Evolutionary conservation across 129 eudicot genomes (phyloP), one percentile per base, ranked within the genome.

Genomic region (Chrysanthemum makinoi): DNA sequence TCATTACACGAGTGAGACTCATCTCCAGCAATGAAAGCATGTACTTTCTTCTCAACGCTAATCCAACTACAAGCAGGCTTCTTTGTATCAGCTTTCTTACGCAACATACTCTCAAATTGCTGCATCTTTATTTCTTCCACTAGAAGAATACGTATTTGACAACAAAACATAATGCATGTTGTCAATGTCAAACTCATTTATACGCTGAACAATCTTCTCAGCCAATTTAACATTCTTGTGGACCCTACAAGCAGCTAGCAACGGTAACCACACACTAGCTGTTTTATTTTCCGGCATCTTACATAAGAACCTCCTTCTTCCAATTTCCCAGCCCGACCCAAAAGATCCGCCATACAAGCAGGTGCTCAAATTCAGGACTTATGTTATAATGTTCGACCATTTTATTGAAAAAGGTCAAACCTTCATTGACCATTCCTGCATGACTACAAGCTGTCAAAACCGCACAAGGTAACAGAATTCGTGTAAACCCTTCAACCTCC

Each of bases 221-320:
- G 92, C 97, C 69, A 91, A 75, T 54, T 88, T 86, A 20, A 88
- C 82, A 73, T 91, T 86, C 72, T 84, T 88, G 73, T 86, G 88
- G n/a, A 84, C 46, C 10, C 46, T 39, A 39, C 46, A 39, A 39
- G 46, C 46, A 39, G 46, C 46, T 39, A 39, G 46, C 46, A 39
- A 39, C 2, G 46, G 46, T 39, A 39, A 39, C 46, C 46, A 39
- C 44, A 7, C 44, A 35, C 44, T 35, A 35, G 44, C 44, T 35
- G 44, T 35, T 0, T 35, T 35, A 35, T 35, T 35, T 35, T 5
- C 44, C 44, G 44, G 44, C 44, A 6, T 35, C 44, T 35, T 35
- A 35, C 44, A 3, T 35, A 35, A 5, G 44, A 35, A 35, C 44
- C 44, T 35, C 6, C 46, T 39, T 39, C 46, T 39, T 39, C 46